Evolutionary conservation across 176 grass and related monocot genomes (phyloP), one percentile per base, ranked within the genome.

Genomic region (Neostapfia colusana): DNA sequence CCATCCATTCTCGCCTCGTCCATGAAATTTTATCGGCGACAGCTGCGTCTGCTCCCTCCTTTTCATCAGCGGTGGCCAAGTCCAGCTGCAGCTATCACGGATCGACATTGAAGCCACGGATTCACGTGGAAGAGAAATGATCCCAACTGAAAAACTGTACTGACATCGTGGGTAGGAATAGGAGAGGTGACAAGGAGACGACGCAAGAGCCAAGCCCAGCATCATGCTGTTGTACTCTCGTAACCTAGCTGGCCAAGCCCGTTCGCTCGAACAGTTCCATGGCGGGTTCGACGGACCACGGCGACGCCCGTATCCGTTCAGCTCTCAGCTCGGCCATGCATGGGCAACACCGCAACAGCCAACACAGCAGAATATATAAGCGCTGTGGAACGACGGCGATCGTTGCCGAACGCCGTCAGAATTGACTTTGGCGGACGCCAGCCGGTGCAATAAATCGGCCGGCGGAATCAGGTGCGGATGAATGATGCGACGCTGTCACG

Each of bases 401-500:
- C 66, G 45, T 37, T 8, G 73, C 59, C 31, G 73, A 24, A 41
- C 65, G 61, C 74, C 67, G 74, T 61, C 35, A 27, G 41, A 48
- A 40, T 67, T 73, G 75, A 54, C 61, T 65, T 20, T 4, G 20
- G 11, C 13, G 27, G 40, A 20, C 73, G 57, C 8, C 74, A 43
- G 74, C 49, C 35, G 6, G 60, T 17, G 17, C 3, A 65, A 76
- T 76, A 51, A 75, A 67, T 67, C 34, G 4, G 74, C 74, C 75
- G 48, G 74, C 74, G 16, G 14, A 83, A 18, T 35, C 20, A 16
- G 68, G 74, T 79, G 61, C 48, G 50, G 21, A 66, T 67, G 17
- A 72, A 72, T 59, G 50, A 51, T 66, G 38, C 65, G 36, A 53
- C 66, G 56, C 56, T 77, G 74, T 69, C 65, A 50, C 14, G n/a